Evolutionary conservation across 306 rosid species (phyloP), one percentile per base, ranked within the genome.

Genomic region (Amphicarpaea edgeworthii): DNA sequence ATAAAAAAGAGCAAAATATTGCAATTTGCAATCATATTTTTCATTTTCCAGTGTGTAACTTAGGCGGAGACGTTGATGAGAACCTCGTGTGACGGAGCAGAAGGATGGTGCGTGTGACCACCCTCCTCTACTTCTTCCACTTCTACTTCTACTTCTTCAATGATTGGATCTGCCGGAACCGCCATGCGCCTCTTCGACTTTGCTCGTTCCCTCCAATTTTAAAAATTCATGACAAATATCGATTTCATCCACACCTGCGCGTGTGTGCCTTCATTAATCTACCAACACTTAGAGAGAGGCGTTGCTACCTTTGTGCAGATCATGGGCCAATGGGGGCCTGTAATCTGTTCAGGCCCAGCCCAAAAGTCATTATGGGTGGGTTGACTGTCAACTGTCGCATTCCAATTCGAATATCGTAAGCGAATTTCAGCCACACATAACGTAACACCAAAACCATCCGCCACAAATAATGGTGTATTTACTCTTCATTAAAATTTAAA

Each of bases 51-150:
- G 14, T 37, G 7, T 1, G 68, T 61, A 61, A 34, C 68, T 16
- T 61, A 61, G 16, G 12, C 7, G 46, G 68, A 61, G 14, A n/a
- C 6, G 2, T 30, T 30, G 42, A 59, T 20, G 45, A 32, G 4
- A 76, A 91, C 92, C 92, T 89, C 92, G n/a, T 89, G 86, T 14
- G 84, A 61, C 2, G 94, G 97, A 72, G 97, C 92, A 65, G 77
- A 72, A 72, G 97, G 97, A 74, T 87, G 84, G 70, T 89, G 97
- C 4, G 92, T 79, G 3, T 85, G 89, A 21, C 79, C 84, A 21
- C 59, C 63, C 8, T 41, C 60, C 49, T 68, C 45, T 12, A 5
- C 37, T 15, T 83, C 84, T 47, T 81, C 86, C n/a, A n/a, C n/a
- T n/a, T n/a, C n/a, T n/a, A n/a, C n/a, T 12, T 23, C 50, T 59